Conservation (phyloP, 192 early-diverging fungal genomes). For the Radiomyces spectabilis region DNA sequence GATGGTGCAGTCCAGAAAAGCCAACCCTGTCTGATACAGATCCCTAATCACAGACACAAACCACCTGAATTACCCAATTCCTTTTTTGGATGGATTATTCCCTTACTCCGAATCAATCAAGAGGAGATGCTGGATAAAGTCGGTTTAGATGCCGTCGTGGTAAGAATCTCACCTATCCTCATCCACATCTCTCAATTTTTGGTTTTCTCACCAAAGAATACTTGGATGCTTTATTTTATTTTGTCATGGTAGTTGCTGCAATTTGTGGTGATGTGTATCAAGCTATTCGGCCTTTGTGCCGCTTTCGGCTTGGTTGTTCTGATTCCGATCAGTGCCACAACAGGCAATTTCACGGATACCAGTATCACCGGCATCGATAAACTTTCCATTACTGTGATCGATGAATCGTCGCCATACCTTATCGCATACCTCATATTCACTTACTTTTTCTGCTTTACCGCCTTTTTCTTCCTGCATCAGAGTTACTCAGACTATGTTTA, state of each 20-base stretch:
- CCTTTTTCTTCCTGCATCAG: constrained; percentile 11
- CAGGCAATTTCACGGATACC: neutral
- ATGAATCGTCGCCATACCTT: constrained; percentile 2
- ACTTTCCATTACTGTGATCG: constrained; percentile 17
- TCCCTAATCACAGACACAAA: too few species aligned
- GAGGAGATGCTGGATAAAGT: constrained; percentile 40
- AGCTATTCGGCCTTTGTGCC: constrained; percentile 37
- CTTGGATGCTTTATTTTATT: neutral
- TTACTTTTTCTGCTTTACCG: constrained; percentile 16
- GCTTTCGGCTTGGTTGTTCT: constrained; percentile 38
- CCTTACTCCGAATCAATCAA: constrained; percentile 31
- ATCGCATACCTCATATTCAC: constrained; percentile 26
- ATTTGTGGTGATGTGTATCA: constrained; percentile 38
- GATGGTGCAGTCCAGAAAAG: neutral
- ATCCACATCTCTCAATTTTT: neutral
- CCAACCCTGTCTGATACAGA: constrained; percentile 1
- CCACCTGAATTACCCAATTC: constrained; percentile 32
- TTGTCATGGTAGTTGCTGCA: constrained; percentile 34
- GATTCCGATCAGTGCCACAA: constrained; percentile 31
- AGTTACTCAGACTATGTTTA: constrained; percentile 11
- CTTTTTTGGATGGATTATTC: constrained; percentile 49
- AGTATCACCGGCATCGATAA: neutral
- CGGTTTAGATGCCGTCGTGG: constrained; percentile 53
- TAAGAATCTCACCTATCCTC: constrained; percentile 8
- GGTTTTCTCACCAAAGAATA: neutral